These are phyloP conservation scores for Viola odorata DNA, from an alignment of 345 rosid genomes.

Conservation along the genomic window DNA sequence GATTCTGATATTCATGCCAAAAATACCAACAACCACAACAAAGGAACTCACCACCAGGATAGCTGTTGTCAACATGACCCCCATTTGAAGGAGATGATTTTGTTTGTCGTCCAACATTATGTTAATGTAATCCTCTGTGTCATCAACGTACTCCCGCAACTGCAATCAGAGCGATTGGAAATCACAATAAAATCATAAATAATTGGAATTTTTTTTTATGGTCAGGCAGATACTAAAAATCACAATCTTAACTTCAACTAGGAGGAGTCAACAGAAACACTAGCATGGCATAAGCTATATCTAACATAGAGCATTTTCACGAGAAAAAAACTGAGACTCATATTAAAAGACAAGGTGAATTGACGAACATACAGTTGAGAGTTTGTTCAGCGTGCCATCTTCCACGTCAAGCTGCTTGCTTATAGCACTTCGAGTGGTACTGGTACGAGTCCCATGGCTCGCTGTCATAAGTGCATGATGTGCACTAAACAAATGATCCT, in stretches of 20 bases:
- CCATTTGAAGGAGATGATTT: slow-evolving; percentile 93
- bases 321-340: not conserved
- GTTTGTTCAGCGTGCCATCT: slow-evolving; percentile 86
- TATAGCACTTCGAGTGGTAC: slow-evolving; percentile 57
- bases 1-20: slow-evolving; percentile 71
- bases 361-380: slow-evolving; percentile 62
- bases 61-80: slow-evolving; percentile 88
- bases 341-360: not conserved
- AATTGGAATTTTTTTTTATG: no score
- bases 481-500: slow-evolving; percentile 43
- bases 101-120: slow-evolving; percentile 96
- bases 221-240: not conserved
- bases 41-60: slow-evolving; percentile 67
- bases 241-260: not conserved
- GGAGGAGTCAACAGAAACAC: not conserved
- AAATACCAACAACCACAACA: slow-evolving; percentile 59
- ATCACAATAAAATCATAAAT: not conserved
- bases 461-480: slow-evolving; percentile 40
- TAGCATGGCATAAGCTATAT: not conserved
- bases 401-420: slow-evolving; percentile 71
- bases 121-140: slow-evolving; percentile 94
- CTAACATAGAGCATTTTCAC: no score
- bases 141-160: slow-evolving; percentile 94
- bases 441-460: slow-evolving; percentile 58
- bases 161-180: slow-evolving; percentile 15